These are phyloP conservation scores for Smittium culicis DNA, from an alignment of 371 early-diverging fungal species.

Conservation along the genomic window DNA sequence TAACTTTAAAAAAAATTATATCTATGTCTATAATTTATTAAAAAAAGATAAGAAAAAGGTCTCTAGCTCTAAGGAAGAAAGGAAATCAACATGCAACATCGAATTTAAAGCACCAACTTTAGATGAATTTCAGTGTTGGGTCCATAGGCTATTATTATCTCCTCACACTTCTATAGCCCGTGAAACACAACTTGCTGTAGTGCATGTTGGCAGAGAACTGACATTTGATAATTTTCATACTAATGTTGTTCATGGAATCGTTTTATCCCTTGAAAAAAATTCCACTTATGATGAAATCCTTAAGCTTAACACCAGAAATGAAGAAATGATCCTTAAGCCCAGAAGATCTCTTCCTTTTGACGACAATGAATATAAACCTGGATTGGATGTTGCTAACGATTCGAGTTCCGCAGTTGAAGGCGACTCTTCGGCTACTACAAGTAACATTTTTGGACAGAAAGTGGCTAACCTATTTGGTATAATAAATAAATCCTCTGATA, in stretches of 20 bases:
- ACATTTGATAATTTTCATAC: slow-evolving; percentile 28
- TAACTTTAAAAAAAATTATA: no score
- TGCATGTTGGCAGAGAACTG: slow-evolving; percentile 22
- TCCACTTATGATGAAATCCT: slow-evolving; percentile 16
- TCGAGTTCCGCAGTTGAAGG: not conserved
- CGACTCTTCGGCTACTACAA: not conserved
- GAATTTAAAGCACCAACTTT: no score
- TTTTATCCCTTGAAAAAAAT: slow-evolving; percentile 25
- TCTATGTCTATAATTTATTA: no score
- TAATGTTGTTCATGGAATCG: slow-evolving; percentile 28
- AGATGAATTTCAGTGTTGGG: no score
- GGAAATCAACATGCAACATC: no score
- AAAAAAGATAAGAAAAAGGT: no score
- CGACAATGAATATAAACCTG: not conserved
- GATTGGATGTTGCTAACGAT: not conserved
- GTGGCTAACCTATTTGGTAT: not conserved
- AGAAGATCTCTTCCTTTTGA: slow-evolving; percentile 10
- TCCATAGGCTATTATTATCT: no score
- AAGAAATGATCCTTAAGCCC: slow-evolving; percentile 24
- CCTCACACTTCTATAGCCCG: slow-evolving; percentile 23
- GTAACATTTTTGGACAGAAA: not conserved
- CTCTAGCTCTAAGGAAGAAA: no score
- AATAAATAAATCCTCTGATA: not conserved
- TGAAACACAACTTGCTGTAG: slow-evolving; percentile 27
- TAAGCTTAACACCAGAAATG: slow-evolving; percentile 18